A percentile compares a stretch with the other conserved stretches of the same genome.
Conservation (phyloP, 768 basidiomycete genomes). For the Tulasnella sp. region DNA sequence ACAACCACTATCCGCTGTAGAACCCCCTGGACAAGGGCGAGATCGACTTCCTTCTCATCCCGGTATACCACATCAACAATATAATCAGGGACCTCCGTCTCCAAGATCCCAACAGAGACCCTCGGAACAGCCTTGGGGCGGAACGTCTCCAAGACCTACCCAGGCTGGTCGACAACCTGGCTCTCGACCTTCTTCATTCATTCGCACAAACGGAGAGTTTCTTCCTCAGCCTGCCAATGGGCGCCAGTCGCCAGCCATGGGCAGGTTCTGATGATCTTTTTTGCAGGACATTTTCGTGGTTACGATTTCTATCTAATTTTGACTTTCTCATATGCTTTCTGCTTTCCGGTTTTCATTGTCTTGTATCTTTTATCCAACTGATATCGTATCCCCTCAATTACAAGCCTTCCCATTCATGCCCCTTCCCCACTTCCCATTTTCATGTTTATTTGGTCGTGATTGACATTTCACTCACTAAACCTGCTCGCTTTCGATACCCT, state of each 20-base stretch:
- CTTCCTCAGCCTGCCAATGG: conserved; percentile 10
- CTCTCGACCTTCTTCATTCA: conserved; percentile 11
- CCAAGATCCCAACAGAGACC: conserved; percentile 8
- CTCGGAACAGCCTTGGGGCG: background rate
- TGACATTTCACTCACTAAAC: too few species aligned
- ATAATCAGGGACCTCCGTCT: conserved; percentile 7
- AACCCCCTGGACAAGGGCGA: background rate
- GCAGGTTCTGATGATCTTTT: background rate
- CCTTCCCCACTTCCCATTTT: too few species aligned
- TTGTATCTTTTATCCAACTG: too few species aligned
- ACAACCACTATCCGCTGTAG: background rate
- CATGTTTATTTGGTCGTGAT: too few species aligned
- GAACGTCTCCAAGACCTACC: conserved; percentile 1
- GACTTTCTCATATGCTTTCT: too few species aligned
- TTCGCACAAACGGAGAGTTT: conserved; percentile 9
- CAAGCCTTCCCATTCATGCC: too few species aligned
- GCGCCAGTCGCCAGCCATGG: conserved; percentile 10
- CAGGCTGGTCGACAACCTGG: conserved; percentile 1
- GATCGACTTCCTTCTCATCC: conserved; percentile 1
- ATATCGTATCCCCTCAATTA: too few species aligned
- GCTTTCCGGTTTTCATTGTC: too few species aligned
- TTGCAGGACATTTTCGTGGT: too few species aligned
- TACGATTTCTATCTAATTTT: too few species aligned
- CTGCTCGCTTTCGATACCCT: too few species aligned
- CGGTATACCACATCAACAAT: conserved; percentile 4